Conservation (phyloP, 192 early-diverging fungal species). For the Mortierella hygrophila region DNA sequence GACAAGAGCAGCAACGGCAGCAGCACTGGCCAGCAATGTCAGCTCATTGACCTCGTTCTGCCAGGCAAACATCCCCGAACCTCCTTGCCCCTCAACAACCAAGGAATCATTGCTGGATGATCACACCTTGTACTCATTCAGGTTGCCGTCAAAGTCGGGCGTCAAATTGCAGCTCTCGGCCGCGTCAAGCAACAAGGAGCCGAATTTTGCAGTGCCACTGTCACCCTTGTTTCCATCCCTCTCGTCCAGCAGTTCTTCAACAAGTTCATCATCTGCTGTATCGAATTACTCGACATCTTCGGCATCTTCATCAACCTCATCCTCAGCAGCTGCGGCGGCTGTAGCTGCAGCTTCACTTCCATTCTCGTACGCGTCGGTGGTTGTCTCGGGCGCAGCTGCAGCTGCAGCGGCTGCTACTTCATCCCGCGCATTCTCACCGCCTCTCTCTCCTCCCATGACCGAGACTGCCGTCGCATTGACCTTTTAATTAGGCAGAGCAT, state of each 20-base stretch:
- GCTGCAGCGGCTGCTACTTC: conserved; percentile 12
- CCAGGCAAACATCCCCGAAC: conserved; percentile 48
- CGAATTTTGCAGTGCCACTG: conserved; percentile 1
- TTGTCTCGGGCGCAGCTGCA: conserved; percentile 25
- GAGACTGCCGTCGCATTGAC: conserved; percentile 20
- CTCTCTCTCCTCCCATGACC: conserved; percentile 10
- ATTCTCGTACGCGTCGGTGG: conserved; percentile 44
- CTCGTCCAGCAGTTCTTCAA: conserved; percentile 8
- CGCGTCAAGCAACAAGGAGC: neutral
- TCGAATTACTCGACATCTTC: neutral
- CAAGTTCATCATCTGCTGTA: neutral
- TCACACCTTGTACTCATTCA: neutral
- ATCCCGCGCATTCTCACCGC: conserved; percentile 25
- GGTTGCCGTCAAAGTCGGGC: conserved; percentile 11
- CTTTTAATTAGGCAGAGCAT: neutral
- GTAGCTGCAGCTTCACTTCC: conserved; percentile 21
- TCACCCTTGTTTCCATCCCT: conserved; percentile 12
- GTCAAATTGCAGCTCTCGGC: neutral
- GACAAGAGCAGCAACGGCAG: neutral
- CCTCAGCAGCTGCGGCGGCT: conserved; percentile 19
- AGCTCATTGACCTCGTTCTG: conserved; percentile 45
- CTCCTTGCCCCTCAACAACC: conserved; percentile 9
- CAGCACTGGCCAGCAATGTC: neutral
- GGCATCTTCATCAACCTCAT: neutral
- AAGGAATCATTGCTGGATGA: neutral